Percentiles rank a stretch among this genome's conserved stretches.
Evolutionary conservation across 2,329 filamentous ascomycete species (phyloP).

Genomic region (Proliferodiscus dingleyae): DNA sequence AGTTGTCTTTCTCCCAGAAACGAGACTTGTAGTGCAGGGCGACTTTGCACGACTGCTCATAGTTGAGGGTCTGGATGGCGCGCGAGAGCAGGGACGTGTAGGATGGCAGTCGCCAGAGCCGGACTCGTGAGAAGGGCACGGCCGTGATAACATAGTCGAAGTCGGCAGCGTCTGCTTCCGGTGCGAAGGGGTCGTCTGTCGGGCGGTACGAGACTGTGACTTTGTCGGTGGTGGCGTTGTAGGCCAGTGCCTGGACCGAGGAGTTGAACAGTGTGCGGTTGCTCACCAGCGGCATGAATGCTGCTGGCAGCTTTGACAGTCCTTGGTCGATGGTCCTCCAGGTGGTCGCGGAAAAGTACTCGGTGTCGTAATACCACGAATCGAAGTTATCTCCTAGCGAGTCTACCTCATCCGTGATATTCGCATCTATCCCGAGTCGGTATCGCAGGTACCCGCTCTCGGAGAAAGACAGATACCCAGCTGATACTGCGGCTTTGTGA

Average conservation of each 20-base stretch:
- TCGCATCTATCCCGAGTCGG: slow-evolving; percentile 58
- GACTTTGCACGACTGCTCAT: slow-evolving; percentile 49
- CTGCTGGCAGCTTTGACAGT: slow-evolving; percentile 52
- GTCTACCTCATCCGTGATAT: slow-evolving; percentile 36
- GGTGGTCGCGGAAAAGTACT: slow-evolving; percentile 20
- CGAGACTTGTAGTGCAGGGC: slow-evolving; percentile 64
- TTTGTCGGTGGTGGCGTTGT: slow-evolving; percentile 44
- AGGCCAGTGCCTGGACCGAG: slow-evolving; percentile 52
- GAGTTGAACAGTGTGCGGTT: slow-evolving; percentile 52
- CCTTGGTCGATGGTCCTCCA: slow-evolving; percentile 33
- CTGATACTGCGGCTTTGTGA: slow-evolving; percentile 49
- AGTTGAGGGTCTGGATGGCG: slow-evolving; percentile 44
- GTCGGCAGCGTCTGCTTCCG: slow-evolving; percentile 11
- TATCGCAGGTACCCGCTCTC: slow-evolving; percentile 66
- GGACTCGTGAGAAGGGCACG: slow-evolving; percentile 29
- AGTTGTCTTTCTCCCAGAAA: slow-evolving; percentile 43
- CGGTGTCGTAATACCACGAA: slow-evolving; percentile 32
- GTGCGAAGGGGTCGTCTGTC: slow-evolving; percentile 22
- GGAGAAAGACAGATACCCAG: slow-evolving; percentile 67
- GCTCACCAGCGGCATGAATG: slow-evolving; percentile 58
- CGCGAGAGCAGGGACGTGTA: slow-evolving; percentile 40
- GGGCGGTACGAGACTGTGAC: slow-evolving; percentile 55
- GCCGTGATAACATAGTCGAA: slow-evolving; percentile 24
- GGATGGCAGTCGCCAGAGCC: slow-evolving; percentile 20
- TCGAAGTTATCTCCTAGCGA: slow-evolving; percentile 5